Base-by-base conservation (phyloP, 2,329 filamentous ascomycete genomes). In the Aureobasidium namibiae region DNA sequence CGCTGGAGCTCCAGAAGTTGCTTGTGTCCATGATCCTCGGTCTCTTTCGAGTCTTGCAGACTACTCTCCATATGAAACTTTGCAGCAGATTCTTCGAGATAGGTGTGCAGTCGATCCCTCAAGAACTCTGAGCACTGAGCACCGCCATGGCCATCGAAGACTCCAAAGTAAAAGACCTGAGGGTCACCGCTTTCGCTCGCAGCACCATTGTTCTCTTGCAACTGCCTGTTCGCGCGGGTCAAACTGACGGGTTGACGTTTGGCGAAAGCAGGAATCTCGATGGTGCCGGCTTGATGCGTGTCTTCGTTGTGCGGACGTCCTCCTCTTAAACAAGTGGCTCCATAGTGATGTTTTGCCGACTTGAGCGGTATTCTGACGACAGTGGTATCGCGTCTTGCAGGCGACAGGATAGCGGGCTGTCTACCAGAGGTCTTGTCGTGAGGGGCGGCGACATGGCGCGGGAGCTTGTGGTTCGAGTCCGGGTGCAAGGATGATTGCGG, bases 71-170 rank as follows among this genome's bases (percentile, higher is more conserved):
- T 76, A 62, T 88, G 87, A 68, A 97, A 95, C 18, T 85, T 79
- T 59, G 79, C 77, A 0, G 90, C 89, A 0, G 90, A 84, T 64
- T 90, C 82, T 73, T 99, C 92, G 36, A 99, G 85, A 70, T 96
- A 97, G 10, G 83, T 83, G 71, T 96, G 94, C 61, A 99, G 76
- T 68, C 88, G 84, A 61, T 96, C 89, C 60, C 86, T 82, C 65
- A 97, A 74, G 66, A 96, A 97, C 18, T 87, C 85, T 61, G 90
- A 91, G 72, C 94, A 97, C 71, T 96, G 89, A 21, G 78, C 82
- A 21, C 94, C 94, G 10, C 94, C 94, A 75, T 99, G 94, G 2
- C 94, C 94, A 73, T 99, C 94, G 68, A 97, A 99, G 1, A 97
- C 86, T 1, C 84, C 92, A 79, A 96, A 99, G 73, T 97, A 99